Base-by-base conservation (phyloP, 208 protist species). In the Novymonas esmeraldas region DNA sequence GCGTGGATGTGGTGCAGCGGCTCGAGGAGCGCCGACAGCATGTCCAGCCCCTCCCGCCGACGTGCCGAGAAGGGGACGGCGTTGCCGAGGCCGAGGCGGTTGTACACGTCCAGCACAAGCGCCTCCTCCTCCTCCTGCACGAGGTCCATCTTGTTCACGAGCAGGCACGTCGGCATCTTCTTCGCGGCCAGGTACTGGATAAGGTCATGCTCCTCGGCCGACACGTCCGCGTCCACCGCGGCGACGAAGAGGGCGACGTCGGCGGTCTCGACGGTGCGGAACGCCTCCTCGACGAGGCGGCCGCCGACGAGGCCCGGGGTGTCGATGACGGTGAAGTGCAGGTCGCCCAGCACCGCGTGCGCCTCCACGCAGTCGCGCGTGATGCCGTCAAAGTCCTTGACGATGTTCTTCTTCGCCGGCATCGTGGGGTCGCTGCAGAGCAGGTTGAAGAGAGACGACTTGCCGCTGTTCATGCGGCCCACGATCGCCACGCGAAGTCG, bases 81-180 rank as follows among this genome's bases (percentile, higher is more conserved):
- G 50, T 77, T 81, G 41, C 90, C 90, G 16, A 95, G 77, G n/a
- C 84, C 89, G 28, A 94, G 71, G 28, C 26, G 7, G 39, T 83
- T 79, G 77, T 92, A 95, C 29, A 36, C 54, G 14, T 80, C 79
- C 24, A 95, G 67, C 29, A 92, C 82, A n/a, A 52, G 33, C 13
- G 84, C 76, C 56, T 85, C 83, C 22, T 65, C 46, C 13, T 89
- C 72, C 57, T 81, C 81, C 10, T 80, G 79, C 24, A 94, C 73
- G 29, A 95, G 70, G 64, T 97, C 93, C 81, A 93, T 92, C 72
- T 97, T 97, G 74, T 97, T 97, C 16, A 94, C 83, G 6, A 97
- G 13, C 26, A 96, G 68, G 16, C 90, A 70, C 0, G 77, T 78
- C 16, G 93, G 93, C 62, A 96, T 76, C 46, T 76, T 71, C 71